A percentile compares a stretch with the other conserved stretches of the same genome.
Evolutionary conservation across 2,329 filamentous ascomycete genomes (phyloP).

Genomic region (Stachybotrys echinatus): DNA sequence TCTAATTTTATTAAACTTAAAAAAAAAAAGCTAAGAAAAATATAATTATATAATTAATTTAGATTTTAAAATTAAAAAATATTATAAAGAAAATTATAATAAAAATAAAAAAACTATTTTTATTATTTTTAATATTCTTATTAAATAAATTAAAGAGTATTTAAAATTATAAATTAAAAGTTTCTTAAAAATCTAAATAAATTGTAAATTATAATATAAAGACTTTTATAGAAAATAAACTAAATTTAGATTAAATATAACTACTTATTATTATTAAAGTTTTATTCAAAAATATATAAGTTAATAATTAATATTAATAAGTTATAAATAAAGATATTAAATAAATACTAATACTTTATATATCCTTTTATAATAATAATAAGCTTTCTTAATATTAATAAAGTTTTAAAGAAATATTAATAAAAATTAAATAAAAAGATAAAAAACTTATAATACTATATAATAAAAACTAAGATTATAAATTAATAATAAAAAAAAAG

Average conservation of each 20-base stretch:
- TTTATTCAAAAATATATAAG: no score
- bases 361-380: not conserved
- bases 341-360: no score
- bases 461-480: not conserved
- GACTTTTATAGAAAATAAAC: not conserved
- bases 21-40: slow-evolving; percentile 1
- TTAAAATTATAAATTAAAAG: not conserved
- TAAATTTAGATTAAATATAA: not conserved
- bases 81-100: not conserved
- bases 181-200: no score
- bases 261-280: no score
- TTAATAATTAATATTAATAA: no score
- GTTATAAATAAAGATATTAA: not conserved
- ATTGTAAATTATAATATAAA: no score
- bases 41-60: not conserved
- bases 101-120: no score
- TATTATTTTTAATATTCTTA: not conserved
- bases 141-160: not conserved
- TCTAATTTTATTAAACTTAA: slow-evolving; percentile 2
- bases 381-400: no score
- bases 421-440: no score
- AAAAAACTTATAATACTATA: not conserved
- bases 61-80: not conserved
- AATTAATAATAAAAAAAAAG: no score
- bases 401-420: slow-evolving; percentile 1